A percentile compares a stretch with the other conserved stretches of the same genome.
These are phyloP conservation scores for Parietaria judaica DNA, from an alignment of 306 rosid species.

Conservation along the genomic window DNA sequence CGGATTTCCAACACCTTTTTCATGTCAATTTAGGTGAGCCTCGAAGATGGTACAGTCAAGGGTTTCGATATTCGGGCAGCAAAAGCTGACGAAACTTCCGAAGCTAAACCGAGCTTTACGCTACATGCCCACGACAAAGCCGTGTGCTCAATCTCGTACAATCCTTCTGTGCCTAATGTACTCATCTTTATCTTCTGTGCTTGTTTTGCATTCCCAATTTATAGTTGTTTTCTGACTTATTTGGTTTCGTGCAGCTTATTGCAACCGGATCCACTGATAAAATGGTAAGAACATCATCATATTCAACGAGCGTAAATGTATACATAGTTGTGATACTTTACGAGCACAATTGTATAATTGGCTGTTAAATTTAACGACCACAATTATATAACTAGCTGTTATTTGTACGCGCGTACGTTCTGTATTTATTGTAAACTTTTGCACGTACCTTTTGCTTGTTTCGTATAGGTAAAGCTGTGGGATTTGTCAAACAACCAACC, in stretches of 20 bases:
- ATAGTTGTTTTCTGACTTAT: conserved; percentile 16
- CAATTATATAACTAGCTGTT: too few relatives aligned
- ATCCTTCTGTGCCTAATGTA: conserved; percentile 68
- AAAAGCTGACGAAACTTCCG: conserved; percentile 38
- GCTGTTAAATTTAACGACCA: too few relatives aligned
- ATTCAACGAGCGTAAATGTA: too few relatives aligned
- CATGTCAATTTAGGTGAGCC: conserved; percentile 64
- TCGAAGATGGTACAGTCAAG: conserved; percentile 74
- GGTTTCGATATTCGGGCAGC: conserved; percentile 79
- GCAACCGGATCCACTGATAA: conserved; percentile 88
- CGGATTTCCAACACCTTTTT: neutral
- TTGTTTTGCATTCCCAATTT: conserved; percentile 13
- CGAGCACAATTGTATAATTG: too few relatives aligned
- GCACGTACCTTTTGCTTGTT: conserved; percentile 2
- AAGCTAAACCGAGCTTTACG: conserved; percentile 56
- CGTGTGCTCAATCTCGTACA: conserved; percentile 67
- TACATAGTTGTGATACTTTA: too few relatives aligned
- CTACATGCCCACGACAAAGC: conserved; percentile 89
- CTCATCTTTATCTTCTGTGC: conserved; percentile 1
- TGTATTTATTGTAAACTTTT: too few relatives aligned
- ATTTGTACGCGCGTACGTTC: too few relatives aligned
- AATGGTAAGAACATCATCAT: conserved; percentile 36
- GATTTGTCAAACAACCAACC: conserved; percentile 87
- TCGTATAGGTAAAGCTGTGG: conserved; percentile 81
- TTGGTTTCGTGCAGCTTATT: conserved; percentile 51